These are phyloP conservation scores for Inga leiocalycina DNA, from an alignment of 306 rosid species.

Conservation along the genomic window DNA sequence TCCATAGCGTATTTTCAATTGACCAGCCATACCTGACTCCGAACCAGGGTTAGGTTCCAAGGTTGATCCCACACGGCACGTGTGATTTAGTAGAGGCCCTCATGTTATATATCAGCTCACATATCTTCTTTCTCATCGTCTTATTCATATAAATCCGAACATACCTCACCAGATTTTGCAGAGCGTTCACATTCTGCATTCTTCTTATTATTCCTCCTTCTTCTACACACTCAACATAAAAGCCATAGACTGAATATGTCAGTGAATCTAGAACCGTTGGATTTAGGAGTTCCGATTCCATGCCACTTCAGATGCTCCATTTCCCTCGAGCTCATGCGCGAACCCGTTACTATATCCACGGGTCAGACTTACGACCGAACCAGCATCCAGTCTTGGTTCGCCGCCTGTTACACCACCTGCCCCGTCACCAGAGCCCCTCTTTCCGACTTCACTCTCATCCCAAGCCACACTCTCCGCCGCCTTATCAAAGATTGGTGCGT, in stretches of 20 bases:
- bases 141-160: slow-evolving; percentile 47
- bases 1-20: slow-evolving; percentile 20
- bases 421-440: slow-evolving; percentile 76
- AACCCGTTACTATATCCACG: slow-evolving; percentile 83
- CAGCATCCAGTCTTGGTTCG: slow-evolving; percentile 87
- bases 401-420: slow-evolving; percentile 86
- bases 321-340: slow-evolving; percentile 86
- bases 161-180: slow-evolving; percentile 50
- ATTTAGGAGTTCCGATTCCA: slow-evolving; percentile 81
- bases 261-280: slow-evolving; percentile 76
- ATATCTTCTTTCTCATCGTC: slow-evolving; percentile 48
- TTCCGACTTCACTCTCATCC: slow-evolving; percentile 75
- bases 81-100: slow-evolving; percentile 9
- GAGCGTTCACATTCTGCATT: slow-evolving; percentile 44
- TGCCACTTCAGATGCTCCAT: slow-evolving; percentile 87
- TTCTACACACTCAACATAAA: background rate
- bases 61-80: slow-evolving; percentile 44
- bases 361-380: slow-evolving; percentile 94
- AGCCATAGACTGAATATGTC: slow-evolving; percentile 47
- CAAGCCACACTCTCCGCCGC: slow-evolving; percentile 88
- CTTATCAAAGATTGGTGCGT: slow-evolving; percentile 95
- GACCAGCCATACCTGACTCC: slow-evolving; percentile 33
- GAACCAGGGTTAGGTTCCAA: slow-evolving; percentile 44
- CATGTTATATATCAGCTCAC: slow-evolving; percentile 31
- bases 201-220: background rate